Evolutionary conservation across 805 yeast genomes (phyloP).

Genomic region (Wickerhamiella dianesei): DNA sequence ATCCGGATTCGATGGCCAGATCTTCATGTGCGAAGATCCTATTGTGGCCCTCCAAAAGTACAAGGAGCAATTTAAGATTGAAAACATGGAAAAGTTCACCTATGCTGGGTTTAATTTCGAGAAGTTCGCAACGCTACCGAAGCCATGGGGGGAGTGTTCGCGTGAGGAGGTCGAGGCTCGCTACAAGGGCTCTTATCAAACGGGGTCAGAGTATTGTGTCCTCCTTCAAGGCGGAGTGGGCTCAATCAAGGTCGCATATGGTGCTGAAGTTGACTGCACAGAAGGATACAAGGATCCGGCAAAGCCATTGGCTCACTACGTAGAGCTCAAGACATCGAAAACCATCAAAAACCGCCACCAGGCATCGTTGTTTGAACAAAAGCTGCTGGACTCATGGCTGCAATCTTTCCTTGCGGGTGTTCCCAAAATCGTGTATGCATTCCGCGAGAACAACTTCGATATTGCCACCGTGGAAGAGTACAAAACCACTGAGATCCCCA

Average conservation of each 20-base stretch:
- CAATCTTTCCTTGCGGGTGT: constrained; percentile 85
- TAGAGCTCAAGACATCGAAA: constrained; percentile 66
- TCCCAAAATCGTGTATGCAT: constrained; percentile 70
- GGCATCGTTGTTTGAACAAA: constrained; percentile 67
- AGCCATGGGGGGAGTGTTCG: constrained; percentile 59
- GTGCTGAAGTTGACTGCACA: constrained; percentile 87
- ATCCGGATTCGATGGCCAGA: constrained; percentile 46
- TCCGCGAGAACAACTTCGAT: constrained; percentile 58
- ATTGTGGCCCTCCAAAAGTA: constrained; percentile 11
- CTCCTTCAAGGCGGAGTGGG: constrained; percentile 85
- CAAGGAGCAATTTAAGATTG: constrained; percentile 10
- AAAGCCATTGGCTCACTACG: constrained; percentile 51
- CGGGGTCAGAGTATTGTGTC: constrained; percentile 58
- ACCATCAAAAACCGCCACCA: constrained; percentile 43
- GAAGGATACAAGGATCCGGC: constrained; percentile 51
- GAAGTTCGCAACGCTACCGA: constrained; percentile 47
- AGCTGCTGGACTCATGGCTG: constrained; percentile 76
- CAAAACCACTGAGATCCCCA: constrained; percentile 66
- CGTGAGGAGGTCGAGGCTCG: constrained; percentile 59
- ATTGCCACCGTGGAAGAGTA: constrained; percentile 60
- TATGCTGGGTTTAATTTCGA: constrained; percentile 69
- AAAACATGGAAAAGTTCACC: constrained; percentile 21
- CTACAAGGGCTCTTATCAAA: constrained; percentile 35
- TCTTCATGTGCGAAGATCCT: constrained; percentile 31
- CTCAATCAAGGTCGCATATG: constrained; percentile 48